A percentile compares a stretch with the other conserved stretches of the same genome.
Conservation (phyloP, 768 basidiomycete genomes). For the Pleurotus djamor region DNA sequence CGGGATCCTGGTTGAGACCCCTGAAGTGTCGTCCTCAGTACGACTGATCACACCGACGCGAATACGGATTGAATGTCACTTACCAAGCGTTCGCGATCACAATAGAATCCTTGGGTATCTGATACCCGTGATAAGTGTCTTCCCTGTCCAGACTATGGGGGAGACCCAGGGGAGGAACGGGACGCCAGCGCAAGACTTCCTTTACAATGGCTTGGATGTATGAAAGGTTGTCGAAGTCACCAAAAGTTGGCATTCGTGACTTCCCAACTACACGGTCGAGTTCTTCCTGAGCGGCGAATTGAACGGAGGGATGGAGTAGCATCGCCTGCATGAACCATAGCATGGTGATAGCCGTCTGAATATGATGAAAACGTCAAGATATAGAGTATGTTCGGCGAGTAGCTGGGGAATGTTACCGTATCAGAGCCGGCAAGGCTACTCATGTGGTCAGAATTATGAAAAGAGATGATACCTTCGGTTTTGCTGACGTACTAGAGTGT, state of each 20-base stretch:
- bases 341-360: slow-evolving; percentile 10
- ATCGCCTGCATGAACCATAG: slow-evolving; percentile 22
- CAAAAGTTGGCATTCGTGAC: slow-evolving; percentile 21
- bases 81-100: slow-evolving; percentile 2
- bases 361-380: not conserved
- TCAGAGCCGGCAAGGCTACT: slow-evolving; percentile 28
- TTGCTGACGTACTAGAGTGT: slow-evolving; percentile 7
- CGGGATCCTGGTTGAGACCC: not conserved
- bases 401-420: slow-evolving; percentile 16
- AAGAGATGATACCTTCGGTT: not conserved
- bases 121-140: slow-evolving; percentile 2
- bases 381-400: not conserved
- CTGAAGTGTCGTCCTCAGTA: not conserved
- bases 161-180: not conserved
- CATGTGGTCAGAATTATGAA: not conserved
- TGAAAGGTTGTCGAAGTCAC: slow-evolving; percentile 18
- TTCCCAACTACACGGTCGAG: slow-evolving; percentile 21
- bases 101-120: not conserved
- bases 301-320: slow-evolving; percentile 20
- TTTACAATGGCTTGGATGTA: slow-evolving; percentile 22
- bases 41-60: not conserved
- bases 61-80: too few relatives aligned
- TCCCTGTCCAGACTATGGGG: slow-evolving; percentile 6
- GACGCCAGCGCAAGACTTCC: slow-evolving; percentile 22
- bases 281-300: slow-evolving; percentile 24